A percentile compares a stretch with the other conserved stretches of the same genome.
These are phyloP conservation scores for Elsinoe perseae DNA, from an alignment of 2,329 filamentous ascomycete species.

Conservation along the genomic window DNA sequence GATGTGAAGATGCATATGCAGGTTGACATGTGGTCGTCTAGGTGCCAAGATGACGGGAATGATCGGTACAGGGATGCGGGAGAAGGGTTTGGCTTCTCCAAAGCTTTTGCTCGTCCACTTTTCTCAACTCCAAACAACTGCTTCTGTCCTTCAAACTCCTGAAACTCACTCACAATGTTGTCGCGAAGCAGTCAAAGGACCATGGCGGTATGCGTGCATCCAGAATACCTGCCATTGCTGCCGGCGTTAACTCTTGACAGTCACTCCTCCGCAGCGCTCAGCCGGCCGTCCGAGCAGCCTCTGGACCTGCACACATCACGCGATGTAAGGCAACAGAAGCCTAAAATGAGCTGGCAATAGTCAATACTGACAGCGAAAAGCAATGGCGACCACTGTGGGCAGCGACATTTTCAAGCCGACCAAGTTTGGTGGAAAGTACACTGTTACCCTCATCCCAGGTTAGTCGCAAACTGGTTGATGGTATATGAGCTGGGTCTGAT, in stretches of 20 bases:
- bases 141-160: slow-evolving; percentile 17
- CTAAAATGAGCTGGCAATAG: slow-evolving; percentile 18
- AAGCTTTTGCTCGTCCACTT: slow-evolving; percentile 20
- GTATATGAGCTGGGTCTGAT: slow-evolving; percentile 8
- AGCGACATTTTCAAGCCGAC: slow-evolving; percentile 98
- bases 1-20: slow-evolving; percentile 11
- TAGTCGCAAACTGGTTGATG: slow-evolving; percentile 27
- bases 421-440: slow-evolving; percentile 99
- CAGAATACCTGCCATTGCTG: slow-evolving; percentile 23
- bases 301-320: slow-evolving; percentile 44
- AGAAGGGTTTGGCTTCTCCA: slow-evolving; percentile 14
- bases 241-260: slow-evolving; percentile 31
- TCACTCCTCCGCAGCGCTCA: slow-evolving; percentile 50
- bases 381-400: slow-evolving; percentile 68
- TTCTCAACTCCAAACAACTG: slow-evolving; percentile 13
- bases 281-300: slow-evolving; percentile 39
- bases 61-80: not conserved
- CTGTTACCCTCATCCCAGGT: slow-evolving; percentile 94
- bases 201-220: slow-evolving; percentile 22
- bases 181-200: slow-evolving; percentile 33
- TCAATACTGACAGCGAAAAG: slow-evolving; percentile 27
- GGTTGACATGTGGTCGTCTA: not conserved
- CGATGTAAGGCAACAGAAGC: slow-evolving; percentile 42
- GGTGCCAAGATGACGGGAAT: slow-evolving; percentile 1
- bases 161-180: slow-evolving; percentile 32